Conservation (phyloP, 768 basidiomycete species). For the Xanthoconium purpureum region DNA sequence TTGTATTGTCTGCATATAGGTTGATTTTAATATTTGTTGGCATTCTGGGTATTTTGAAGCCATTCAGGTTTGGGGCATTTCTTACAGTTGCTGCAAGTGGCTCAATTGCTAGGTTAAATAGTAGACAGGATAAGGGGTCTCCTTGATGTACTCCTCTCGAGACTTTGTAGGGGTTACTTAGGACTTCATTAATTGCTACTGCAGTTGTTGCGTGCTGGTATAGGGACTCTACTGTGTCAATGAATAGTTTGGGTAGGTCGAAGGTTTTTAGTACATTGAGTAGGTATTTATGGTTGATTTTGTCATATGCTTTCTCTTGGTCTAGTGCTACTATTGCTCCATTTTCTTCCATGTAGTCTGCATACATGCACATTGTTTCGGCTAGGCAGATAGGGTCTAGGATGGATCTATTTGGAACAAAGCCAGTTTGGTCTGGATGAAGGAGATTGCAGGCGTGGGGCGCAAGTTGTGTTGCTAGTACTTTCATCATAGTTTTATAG, state of each 20-base stretch:
- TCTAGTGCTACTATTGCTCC: conserved; percentile 32
- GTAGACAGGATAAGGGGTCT: neutral
- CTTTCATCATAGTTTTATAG: conserved; percentile 30
- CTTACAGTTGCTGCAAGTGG: neutral
- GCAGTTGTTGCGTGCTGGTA: neutral
- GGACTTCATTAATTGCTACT: neutral
- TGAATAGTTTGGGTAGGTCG: neutral
- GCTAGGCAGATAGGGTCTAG: conserved; percentile 32
- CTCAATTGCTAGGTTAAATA: neutral
- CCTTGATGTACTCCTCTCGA: conserved; percentile 35
- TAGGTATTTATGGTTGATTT: conserved; percentile 33
- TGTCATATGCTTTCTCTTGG: conserved; percentile 40
- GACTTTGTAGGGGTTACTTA: neutral
- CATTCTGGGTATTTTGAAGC: neutral
- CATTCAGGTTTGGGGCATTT: neutral
- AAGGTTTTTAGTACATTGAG: too few relatives aligned
- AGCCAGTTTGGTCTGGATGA: conserved; percentile 35
- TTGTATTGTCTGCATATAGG: conserved; percentile 31
- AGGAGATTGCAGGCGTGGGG: conserved; percentile 9
- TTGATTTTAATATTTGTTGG: conserved; percentile 2
- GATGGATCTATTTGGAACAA: conserved; percentile 31
- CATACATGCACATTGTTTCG: conserved; percentile 19
- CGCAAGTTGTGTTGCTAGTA: conserved; percentile 18
- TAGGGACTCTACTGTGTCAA: neutral
- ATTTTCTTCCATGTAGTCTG: conserved; percentile 18